Evolutionary conservation across 345 rosid genomes (phyloP), one percentile per base, ranked within the genome.

Genomic region (Laguncularia racemosa): DNA sequence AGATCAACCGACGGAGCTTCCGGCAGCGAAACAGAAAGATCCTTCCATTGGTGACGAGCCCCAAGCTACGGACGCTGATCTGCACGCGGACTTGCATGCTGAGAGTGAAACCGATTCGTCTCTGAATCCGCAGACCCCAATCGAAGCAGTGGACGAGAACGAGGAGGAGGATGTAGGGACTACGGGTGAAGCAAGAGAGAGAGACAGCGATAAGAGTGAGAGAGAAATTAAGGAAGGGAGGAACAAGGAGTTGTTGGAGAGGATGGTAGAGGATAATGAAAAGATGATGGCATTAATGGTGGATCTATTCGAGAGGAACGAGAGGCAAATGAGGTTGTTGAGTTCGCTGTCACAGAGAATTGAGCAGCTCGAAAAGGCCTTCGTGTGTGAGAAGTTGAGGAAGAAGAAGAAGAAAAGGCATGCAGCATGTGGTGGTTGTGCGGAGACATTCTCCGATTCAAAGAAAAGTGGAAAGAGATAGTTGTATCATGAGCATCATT

Each of bases 251-350:
- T 19, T 76, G 58, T 6, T 76, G 61, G 70, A 71, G 67, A 84
- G 69, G 67, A 76, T 76, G 73, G 14, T 70, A 60, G 80, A 81
- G 72, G 93, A 81, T n/a, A 85, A 80, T 23, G 83, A 71, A 68
- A 76, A 65, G 65, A 76, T 78, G 73, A 78, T 83, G 82, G 67
- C 69, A 4, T 2, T 81, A 74, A 78, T 83, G 85, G 60, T 61
- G 12, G 67, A 67, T 43, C 46, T 82, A 62, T 58, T 75, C 9
- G 80, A 78, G 78, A 74, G 61, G 76, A 83, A 83, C 64, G 71
- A 67, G 40, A 58, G 44, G 78, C 89, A 85, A 58, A 73, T 68
- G 0, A 65, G 53, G 70, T 1, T 85, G 59, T 28, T 85, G 46
- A 62, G 67, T 18, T 61, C 77, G 2, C 66, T 81, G 52, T 67